These are phyloP conservation scores for Cetradonia linearis DNA, from an alignment of 495 filamentous ascomycete genomes.

Conservation along the genomic window DNA sequence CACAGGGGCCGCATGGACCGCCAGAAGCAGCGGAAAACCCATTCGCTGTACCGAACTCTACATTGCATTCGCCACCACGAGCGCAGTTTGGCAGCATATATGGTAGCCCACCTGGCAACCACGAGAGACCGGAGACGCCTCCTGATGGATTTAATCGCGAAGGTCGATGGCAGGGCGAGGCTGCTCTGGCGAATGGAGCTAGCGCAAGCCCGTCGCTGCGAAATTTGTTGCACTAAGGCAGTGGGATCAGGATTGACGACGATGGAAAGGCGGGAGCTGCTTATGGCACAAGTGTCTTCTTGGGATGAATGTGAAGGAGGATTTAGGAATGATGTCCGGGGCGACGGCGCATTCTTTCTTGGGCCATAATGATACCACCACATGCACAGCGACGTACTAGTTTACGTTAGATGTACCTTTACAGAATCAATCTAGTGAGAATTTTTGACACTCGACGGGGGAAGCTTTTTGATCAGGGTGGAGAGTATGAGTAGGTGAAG, in stretches of 20 bases:
- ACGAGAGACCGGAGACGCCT: conserved; percentile 24
- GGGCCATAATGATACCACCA: not conserved
- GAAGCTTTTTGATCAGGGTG: not conserved
- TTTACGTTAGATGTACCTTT: conserved; percentile 4
- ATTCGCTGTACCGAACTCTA: conserved; percentile 20
- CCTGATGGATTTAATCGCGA: conserved; percentile 17
- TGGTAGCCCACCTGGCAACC: conserved; percentile 21
- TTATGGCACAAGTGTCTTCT: not conserved
- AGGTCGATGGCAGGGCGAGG: conserved; percentile 23
- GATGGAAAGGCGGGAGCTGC: not conserved
- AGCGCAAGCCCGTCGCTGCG: conserved; percentile 68
- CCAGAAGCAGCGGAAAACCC: conserved; percentile 27
- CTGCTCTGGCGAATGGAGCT: conserved; percentile 47
- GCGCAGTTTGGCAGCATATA: conserved; percentile 9
- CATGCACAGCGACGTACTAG: not conserved
- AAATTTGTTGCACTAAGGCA: conserved; percentile 55
- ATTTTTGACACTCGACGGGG: not conserved
- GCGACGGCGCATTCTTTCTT: not conserved
- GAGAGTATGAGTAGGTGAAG: not conserved
- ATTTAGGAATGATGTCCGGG: not conserved
- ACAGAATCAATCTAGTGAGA: not conserved
- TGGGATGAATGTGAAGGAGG: not conserved
- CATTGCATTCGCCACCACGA: conserved; percentile 15
- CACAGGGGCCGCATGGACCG: conserved; percentile 25
- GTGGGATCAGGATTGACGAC: not conserved